phyloP scores from a whole-genome alignment of 148 eudicot genomes.

The Silene uniflora region DNA sequence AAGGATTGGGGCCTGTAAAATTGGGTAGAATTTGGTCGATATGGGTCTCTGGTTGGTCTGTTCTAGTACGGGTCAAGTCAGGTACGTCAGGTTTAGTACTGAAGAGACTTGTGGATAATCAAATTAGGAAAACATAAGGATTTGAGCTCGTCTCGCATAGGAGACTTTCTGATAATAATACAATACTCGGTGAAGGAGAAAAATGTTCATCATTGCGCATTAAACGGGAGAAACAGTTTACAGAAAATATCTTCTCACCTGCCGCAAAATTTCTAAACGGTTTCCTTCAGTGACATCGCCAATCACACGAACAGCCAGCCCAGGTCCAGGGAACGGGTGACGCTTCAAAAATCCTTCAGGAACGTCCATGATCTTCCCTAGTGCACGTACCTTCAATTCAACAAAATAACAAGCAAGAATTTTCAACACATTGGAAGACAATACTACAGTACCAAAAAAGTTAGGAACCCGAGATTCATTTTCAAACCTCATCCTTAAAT shows the following conservation, averaged over 20 bases:
- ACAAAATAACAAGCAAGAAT: background rate
- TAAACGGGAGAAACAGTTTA: background rate
- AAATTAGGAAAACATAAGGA: too few relatives aligned
- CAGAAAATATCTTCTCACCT: conserved; percentile 34
- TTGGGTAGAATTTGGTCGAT: background rate
- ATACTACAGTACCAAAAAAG: background rate
- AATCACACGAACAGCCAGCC: conserved; percentile 86
- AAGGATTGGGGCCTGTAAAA: too few relatives aligned
- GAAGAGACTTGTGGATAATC: too few relatives aligned
- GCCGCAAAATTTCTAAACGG: conserved; percentile 68
- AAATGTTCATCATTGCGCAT: background rate
- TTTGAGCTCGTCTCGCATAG: background rate
- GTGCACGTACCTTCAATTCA: conserved; percentile 61
- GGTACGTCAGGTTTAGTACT: background rate
- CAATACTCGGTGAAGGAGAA: background rate
- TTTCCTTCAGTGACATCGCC: conserved; percentile 91
- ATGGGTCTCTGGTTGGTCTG: background rate
- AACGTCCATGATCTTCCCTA: conserved; percentile 80
- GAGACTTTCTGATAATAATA: background rate
- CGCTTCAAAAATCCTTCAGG: conserved; percentile 81
- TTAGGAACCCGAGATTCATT: background rate
- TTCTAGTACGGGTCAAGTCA: background rate
- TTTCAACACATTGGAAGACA: background rate
- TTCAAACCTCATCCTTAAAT: conserved; percentile 85
- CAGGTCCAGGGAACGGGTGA: conserved; percentile 99